Base-by-base conservation (phyloP, 2,329 filamentous ascomycete species). In the Penicillium sp. region DNA sequence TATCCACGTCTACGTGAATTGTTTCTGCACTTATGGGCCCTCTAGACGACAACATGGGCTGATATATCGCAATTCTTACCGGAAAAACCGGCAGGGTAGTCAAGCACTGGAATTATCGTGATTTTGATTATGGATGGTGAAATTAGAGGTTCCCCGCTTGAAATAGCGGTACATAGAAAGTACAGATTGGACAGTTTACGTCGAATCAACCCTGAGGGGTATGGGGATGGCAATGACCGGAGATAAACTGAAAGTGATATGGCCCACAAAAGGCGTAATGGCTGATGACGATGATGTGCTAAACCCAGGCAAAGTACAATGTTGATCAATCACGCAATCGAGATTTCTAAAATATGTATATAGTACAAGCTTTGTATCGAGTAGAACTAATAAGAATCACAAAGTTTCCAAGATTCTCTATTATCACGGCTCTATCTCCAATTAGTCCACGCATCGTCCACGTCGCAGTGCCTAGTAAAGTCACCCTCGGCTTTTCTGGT, bases 391-490 rank as follows among this genome's bases (percentile, higher is more conserved):
- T 32, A 18, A 4, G 13, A 22, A 24, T 20, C 10, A 48, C 20
- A 31, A 9, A 14, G 4, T 32, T 35, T 37, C 5, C n/a, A 14
- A 32, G 8, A 29, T n/a, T 16, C 16, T 18, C 8, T 9, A 39
- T 18, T 32, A 38, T 11, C 45, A 50, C 84, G 81, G 79, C 81
- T 47, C 85, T 85, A 9, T 79, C 81, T 63, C 80, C 86, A 38
- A 86, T 89, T 61, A 78, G 85, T 53, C 74, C 83, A 5, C 75
- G 78, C 35, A 89, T 90, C 58, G 80, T 81, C 38, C 88, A 90
- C 67, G 82, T 85, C 14, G 82, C 81, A 7, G 73, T 81, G 57
- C 87, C 82, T 0, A 79, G 74, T 59, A 90, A 89, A 65, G 86
- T 89, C 66, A 85, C 75, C 0, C 77, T 91, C 1, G 79, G 78